These are phyloP conservation scores for Piper longum DNA, from an alignment of 164 flowering plant genomes.

Conservation along the genomic window DNA sequence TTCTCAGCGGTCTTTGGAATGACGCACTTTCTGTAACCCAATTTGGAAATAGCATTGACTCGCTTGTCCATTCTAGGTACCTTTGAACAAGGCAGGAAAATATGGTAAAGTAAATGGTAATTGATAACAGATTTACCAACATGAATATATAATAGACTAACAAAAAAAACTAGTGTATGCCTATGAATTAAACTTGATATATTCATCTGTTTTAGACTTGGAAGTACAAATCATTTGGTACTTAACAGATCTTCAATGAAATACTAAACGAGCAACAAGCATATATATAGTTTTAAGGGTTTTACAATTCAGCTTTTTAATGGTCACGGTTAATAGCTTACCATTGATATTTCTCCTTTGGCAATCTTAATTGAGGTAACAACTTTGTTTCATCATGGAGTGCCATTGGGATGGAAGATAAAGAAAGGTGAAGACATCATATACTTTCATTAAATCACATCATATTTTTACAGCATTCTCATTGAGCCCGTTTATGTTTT, in stretches of 20 bases:
- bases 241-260: neutral
- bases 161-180: neutral
- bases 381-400: no score
- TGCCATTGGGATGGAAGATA: no score
- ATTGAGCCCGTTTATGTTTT: no score
- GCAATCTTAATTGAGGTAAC: no score
- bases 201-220: neutral
- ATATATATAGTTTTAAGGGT: neutral
- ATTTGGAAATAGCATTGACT: slow-evolving; percentile 53
- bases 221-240: no score
- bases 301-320: no score
- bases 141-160: no score
- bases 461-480: no score
- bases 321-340: neutral
- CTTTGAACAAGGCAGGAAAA: slow-evolving; percentile 15
- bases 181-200: neutral
- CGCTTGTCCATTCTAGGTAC: slow-evolving; percentile 84
- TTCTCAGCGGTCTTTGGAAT: slow-evolving; percentile 57
- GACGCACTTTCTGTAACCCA: slow-evolving; percentile 75
- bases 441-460: no score
- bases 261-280: neutral
- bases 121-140: neutral
- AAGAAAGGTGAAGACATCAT: no score
- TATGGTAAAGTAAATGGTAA: neutral
- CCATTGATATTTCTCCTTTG: neutral